Evolutionary conservation across 1,139 yeast genomes (phyloP).

Genomic region (Hyphopichia wangnamkhiaoensis): DNA sequence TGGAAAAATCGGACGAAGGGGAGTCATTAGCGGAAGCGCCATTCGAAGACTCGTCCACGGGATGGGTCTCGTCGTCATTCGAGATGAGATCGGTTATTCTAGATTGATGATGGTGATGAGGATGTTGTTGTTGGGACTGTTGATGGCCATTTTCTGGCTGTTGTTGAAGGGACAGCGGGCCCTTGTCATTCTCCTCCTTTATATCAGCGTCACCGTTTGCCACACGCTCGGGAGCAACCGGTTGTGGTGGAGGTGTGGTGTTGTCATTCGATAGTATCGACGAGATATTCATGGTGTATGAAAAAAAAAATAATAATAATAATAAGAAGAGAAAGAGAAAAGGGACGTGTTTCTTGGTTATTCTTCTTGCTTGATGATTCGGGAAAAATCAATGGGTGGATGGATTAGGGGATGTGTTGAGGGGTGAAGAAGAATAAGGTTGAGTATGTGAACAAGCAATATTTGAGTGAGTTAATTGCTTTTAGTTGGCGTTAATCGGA

Average conservation of each 20-base stretch:
- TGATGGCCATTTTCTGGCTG: neutral
- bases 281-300: constrained; percentile 39
- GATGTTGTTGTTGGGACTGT: constrained; percentile 2
- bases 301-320: neutral
- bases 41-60: constrained; percentile 5
- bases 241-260: constrained; percentile 13
- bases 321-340: neutral
- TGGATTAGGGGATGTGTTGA: too few species aligned
- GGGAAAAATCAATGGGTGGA: too few species aligned
- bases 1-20: neutral
- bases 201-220: constrained; percentile 1
- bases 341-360: neutral
- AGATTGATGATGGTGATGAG: neutral
- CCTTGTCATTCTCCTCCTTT: too few species aligned
- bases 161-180: neutral
- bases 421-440: too few species aligned
- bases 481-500: too few species aligned
- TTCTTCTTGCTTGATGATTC: too few species aligned
- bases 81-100: neutral
- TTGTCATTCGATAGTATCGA: constrained; percentile 40
- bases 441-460: too few species aligned
- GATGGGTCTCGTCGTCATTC: neutral
- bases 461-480: too few species aligned
- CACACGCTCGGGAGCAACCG: constrained; percentile 3
- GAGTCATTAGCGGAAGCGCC: neutral